phyloP scores from a whole-genome alignment of 768 basidiomycete species.

The Suillus weaverae region DNA sequence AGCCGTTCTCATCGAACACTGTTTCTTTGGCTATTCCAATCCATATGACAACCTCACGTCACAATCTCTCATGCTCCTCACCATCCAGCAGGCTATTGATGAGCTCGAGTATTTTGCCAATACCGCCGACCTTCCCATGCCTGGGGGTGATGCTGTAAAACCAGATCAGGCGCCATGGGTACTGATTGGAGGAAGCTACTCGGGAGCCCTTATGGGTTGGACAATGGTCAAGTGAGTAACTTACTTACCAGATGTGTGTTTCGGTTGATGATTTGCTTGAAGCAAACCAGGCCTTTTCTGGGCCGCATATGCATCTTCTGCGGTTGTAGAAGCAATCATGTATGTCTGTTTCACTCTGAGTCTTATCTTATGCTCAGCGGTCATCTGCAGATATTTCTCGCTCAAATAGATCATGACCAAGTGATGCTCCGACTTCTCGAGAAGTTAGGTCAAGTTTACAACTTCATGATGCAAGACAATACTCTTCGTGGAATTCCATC shows the following conservation, averaged over 20 bases:
- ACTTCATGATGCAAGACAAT: too few species aligned
- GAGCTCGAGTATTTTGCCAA: constrained; percentile 71
- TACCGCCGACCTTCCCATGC: constrained; percentile 66
- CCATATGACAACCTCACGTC: constrained; percentile 61
- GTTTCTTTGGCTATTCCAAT: constrained; percentile 75
- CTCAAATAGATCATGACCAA: too few species aligned
- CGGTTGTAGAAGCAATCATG: constrained; percentile 48
- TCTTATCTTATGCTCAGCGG: too few species aligned
- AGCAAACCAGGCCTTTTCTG: constrained; percentile 41
- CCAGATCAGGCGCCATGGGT: constrained; percentile 50
- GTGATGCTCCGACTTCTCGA: too few species aligned
- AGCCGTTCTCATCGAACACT: constrained; percentile 65
- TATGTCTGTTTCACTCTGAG: too few species aligned
- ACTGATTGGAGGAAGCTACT: constrained; percentile 44
- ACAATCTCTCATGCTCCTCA: constrained; percentile 57
- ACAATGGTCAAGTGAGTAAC: constrained; percentile 63
- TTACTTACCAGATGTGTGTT: background rate
- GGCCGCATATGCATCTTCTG: constrained; percentile 48
- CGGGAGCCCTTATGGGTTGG: constrained; percentile 54
- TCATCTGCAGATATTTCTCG: too few species aligned
- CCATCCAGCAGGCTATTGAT: constrained; percentile 73
- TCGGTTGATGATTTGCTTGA: background rate
- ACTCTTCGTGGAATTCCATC: too few species aligned
- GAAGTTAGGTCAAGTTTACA: too few species aligned
- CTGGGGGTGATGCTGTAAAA: constrained; percentile 57